Conservation (phyloP, 768 basidiomycete species). For the Lactarius psammicola region DNA sequence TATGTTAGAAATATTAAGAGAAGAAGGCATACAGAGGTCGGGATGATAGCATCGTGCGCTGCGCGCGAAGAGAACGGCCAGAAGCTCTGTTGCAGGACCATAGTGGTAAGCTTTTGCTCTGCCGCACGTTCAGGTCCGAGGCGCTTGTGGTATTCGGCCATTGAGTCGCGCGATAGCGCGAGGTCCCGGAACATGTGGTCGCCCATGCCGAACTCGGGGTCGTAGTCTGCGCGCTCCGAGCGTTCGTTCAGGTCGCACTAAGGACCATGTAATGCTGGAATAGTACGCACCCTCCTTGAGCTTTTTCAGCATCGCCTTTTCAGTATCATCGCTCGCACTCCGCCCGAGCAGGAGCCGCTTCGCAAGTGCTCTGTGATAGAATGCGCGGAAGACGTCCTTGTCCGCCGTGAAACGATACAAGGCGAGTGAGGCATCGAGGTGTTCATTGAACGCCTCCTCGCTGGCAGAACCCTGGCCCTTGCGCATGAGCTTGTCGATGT, state of each 20-base stretch:
- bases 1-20: background rate
- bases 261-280: background rate
- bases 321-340: constrained; percentile 85
- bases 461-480: constrained; percentile 72
- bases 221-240: constrained; percentile 61
- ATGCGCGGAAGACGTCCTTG: constrained; percentile 91
- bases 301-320: constrained; percentile 79
- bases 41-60: constrained; percentile 53
- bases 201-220: constrained; percentile 92
- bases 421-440: constrained; percentile 64
- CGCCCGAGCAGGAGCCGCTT: constrained; percentile 81
- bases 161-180: constrained; percentile 68
- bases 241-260: background rate
- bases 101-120: constrained; percentile 58
- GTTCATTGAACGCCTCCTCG: constrained; percentile 59
- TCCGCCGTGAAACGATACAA: constrained; percentile 88
- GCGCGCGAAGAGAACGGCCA: constrained; percentile 76
- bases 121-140: constrained; percentile 32
- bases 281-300: constrained; percentile 68
- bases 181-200: constrained; percentile 96
- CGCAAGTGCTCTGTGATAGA: constrained; percentile 86
- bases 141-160: constrained; percentile 59
- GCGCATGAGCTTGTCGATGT: constrained; percentile 84
- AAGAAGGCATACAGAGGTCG: constrained; percentile 42
- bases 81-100: constrained; percentile 83